A percentile compares a stretch with the other conserved stretches of the same genome.
Evolutionary conservation across 768 basidiomycete genomes (phyloP).

Genomic region (Gautieria morchelliformis): DNA sequence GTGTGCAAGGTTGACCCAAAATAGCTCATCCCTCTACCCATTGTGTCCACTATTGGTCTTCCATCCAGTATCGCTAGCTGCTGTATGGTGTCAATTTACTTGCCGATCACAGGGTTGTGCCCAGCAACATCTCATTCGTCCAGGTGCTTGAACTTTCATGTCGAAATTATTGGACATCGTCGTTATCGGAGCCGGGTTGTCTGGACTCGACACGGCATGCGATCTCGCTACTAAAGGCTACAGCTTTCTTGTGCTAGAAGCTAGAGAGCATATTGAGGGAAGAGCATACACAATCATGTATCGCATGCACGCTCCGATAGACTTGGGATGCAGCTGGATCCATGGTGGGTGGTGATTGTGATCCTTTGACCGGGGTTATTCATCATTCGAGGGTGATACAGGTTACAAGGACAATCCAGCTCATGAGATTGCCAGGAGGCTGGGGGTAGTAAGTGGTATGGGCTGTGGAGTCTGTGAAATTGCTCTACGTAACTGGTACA

Average conservation of each 20-base stretch:
- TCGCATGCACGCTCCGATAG: conserved; percentile 3
- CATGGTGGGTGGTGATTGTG: background rate
- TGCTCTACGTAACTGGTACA: background rate
- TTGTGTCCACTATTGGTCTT: no score
- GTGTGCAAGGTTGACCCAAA: no score
- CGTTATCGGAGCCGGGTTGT: conserved; percentile 12
- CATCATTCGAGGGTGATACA: background rate
- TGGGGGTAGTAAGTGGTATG: conserved; percentile 5
- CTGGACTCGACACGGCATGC: conserved; percentile 11
- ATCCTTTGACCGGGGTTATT: background rate
- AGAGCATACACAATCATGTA: background rate
- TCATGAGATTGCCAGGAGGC: conserved; percentile 6
- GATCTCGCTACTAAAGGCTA: conserved; percentile 9
- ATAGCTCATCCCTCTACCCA: no score
- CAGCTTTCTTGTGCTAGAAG: conserved; percentile 12
- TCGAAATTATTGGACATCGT: conserved; percentile 2
- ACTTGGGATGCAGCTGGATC: conserved; percentile 3
- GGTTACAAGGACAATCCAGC: conserved; percentile 11
- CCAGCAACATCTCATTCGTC: no score
- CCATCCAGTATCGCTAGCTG: no score
- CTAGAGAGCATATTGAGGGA: conserved; percentile 5
- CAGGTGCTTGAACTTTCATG: no score
- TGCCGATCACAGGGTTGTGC: no score
- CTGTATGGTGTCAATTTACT: no score
- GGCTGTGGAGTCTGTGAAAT: background rate